Evolutionary conservation across 2,329 filamentous ascomycete species (phyloP), one percentile per base, ranked within the genome.

Genomic region (Tothia fuscella): DNA sequence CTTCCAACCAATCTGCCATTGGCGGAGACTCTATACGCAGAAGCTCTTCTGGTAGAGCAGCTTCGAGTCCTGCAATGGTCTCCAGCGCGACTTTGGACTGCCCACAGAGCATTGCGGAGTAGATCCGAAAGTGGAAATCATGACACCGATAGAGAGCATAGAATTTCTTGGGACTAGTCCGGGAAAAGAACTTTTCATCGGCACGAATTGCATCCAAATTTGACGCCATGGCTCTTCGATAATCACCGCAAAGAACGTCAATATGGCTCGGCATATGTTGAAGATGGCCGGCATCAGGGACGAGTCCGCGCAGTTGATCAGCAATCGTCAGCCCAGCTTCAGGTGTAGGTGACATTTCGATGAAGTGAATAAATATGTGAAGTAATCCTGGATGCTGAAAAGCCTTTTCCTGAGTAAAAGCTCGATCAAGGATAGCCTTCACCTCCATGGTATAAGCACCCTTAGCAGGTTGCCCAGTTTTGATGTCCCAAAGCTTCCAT

Each of bases 1-100:
- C 72, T 57, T 88, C 83, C 1, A 87, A 63, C 76, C 80, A 87
- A 56, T 87, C 80, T 1, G 82, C 80, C 81, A 88, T 86, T 0
- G 80, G 79, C 0, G 80, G 80, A 0, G 73, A 77, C 47, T 77
- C 54, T 3, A 82, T 64, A 0, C 73, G 71, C 0, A 88, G 64
- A 3, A 87, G 57, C 0, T 71, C 69, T 41, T 80, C 74, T 0
- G 81, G 72, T 3, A 87, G 60, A 0, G 74, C 74, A 0, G 59
- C 59, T 51, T 86, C 80, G 36, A 87, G 68, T 33, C 66, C 62
- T 0, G 53, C 49, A 0, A 73, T 71, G 0, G 79, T 78, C 1
- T 80, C 70, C 2, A 87, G 55, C 0, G 80, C 78, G 9, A 78
- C 63, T 19, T 61, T 55, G 1, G 67, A 80, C 53, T 80, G 73